A percentile compares a stretch with the other conserved stretches of the same genome.
These are phyloP conservation scores for Apiotrichum mycotoxinovorans DNA, from an alignment of 1,284 basidiomycete genomes.

Conservation along the genomic window DNA sequence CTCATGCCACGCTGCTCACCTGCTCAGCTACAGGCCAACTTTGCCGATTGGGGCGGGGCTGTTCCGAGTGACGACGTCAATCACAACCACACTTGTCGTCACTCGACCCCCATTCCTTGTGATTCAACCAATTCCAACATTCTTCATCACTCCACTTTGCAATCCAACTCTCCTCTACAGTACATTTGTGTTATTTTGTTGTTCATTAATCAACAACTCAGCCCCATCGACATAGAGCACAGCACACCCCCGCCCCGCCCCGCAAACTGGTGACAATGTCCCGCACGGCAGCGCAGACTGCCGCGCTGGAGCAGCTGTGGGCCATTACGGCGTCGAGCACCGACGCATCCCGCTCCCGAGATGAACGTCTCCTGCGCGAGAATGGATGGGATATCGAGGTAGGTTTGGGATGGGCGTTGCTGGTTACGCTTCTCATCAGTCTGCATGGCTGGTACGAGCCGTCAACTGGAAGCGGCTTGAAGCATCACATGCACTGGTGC, in stretches of 20 bases:
- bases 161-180: too few species aligned
- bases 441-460: too few species aligned
- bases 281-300: constrained; percentile 30
- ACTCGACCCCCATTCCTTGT: too few species aligned
- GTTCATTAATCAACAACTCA: background rate
- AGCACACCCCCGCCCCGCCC: background rate
- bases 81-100: background rate
- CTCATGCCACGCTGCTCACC: too few species aligned
- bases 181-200: too few species aligned
- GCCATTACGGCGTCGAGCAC: constrained; percentile 46
- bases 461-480: too few species aligned
- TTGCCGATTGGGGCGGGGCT: too few species aligned
- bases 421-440: too few species aligned
- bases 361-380: constrained; percentile 44
- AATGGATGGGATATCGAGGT: constrained; percentile 50
- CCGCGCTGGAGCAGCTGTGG: constrained; percentile 42
- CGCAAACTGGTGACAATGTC: constrained; percentile 17
- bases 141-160: background rate
- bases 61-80: background rate
- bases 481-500: too few species aligned
- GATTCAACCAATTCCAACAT: background rate
- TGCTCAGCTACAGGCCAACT: too few species aligned
- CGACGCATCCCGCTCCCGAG: constrained; percentile 33
- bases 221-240: background rate
- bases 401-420: background rate